These are phyloP conservation scores for Coemansia umbellata DNA, from an alignment of 192 early-diverging fungal species.

Conservation along the genomic window DNA sequence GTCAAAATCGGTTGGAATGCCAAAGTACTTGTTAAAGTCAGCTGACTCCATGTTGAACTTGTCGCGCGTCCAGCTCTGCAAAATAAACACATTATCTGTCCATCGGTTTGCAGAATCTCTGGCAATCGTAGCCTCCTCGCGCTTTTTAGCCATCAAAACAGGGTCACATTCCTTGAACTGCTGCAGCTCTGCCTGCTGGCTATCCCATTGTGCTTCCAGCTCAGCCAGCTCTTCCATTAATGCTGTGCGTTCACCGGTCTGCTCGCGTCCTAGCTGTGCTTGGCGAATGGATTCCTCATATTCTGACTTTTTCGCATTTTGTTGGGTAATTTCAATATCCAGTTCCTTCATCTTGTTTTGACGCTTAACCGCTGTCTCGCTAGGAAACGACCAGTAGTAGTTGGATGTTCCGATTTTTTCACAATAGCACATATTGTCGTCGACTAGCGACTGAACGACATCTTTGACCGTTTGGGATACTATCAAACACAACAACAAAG, in stretches of 20 bases:
- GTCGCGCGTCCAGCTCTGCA: constrained; percentile 72
- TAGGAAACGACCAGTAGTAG: constrained; percentile 90
- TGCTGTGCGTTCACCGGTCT: constrained; percentile 57
- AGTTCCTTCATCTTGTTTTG: constrained; percentile 53
- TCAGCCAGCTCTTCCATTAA: constrained; percentile 55
- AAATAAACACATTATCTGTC: constrained; percentile 86
- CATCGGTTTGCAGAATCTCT: constrained; percentile 78
- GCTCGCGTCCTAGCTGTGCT: constrained; percentile 60
- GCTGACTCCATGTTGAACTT: constrained; percentile 62
- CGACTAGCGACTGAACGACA: constrained; percentile 74
- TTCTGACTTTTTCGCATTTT: constrained; percentile 47
- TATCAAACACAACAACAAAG: too few relatives aligned
- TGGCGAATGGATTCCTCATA: constrained; percentile 46
- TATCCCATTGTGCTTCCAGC: constrained; percentile 38
- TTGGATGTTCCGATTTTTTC: constrained; percentile 91
- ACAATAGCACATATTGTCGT: constrained; percentile 69
- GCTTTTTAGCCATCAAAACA: constrained; percentile 59
- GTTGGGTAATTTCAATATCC: constrained; percentile 48
- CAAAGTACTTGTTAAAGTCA: constrained; percentile 64
- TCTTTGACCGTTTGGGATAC: constrained; percentile 79
- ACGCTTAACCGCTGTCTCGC: constrained; percentile 54
- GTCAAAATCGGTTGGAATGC: constrained; percentile 72
- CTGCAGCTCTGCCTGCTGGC: constrained; percentile 56
- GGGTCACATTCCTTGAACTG: constrained; percentile 78
- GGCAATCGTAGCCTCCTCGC: constrained; percentile 55